phyloP scores from a whole-genome alignment of 2,329 filamentous ascomycete genomes.

The Leptographium lundbergii region DNA sequence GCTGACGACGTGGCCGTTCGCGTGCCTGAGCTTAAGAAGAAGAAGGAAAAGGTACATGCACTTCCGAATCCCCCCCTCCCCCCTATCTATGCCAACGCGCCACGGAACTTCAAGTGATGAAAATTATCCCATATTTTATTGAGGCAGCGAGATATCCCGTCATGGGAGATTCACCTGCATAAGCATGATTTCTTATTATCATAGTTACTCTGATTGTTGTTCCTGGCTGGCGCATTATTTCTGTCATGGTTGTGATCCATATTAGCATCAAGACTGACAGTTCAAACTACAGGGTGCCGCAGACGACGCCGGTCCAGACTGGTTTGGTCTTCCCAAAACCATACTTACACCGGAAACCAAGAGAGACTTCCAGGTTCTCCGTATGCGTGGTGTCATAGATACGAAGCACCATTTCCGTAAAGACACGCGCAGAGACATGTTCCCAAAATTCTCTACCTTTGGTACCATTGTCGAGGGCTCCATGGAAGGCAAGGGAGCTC shows the following conservation, averaged over 20 bases:
- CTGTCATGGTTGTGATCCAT: slow-evolving; percentile 16
- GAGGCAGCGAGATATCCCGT: slow-evolving; percentile 68
- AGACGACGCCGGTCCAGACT: slow-evolving; percentile 61
- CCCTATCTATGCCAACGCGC: not conserved
- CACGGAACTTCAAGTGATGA: slow-evolving; percentile 44
- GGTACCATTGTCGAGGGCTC: slow-evolving; percentile 81
- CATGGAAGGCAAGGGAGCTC: slow-evolving; percentile 72
- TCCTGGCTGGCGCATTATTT: slow-evolving; percentile 26
- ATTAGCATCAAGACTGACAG: slow-evolving; percentile 12
- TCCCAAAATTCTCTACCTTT: slow-evolving; percentile 77
- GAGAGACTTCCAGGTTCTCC: slow-evolving; percentile 76
- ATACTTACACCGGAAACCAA: slow-evolving; percentile 66
- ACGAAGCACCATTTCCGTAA: slow-evolving; percentile 89
- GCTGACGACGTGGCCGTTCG: slow-evolving; percentile 17
- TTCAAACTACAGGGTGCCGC: slow-evolving; percentile 16
- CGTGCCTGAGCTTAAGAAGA: slow-evolving; percentile 16
- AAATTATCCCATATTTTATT: slow-evolving; percentile 55
- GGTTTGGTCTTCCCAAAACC: slow-evolving; percentile 82
- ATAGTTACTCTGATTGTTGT: slow-evolving; percentile 56
- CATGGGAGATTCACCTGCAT: slow-evolving; percentile 63
- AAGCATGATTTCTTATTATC: slow-evolving; percentile 47
- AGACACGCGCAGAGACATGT: slow-evolving; percentile 53
- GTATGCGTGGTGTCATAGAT: slow-evolving; percentile 81
- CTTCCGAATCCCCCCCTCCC: not conserved
- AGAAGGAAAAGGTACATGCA: slow-evolving; percentile 20